Base-by-base conservation (phyloP, 2,329 filamentous ascomycete genomes). In the Alternaria triticimaculans region DNA sequence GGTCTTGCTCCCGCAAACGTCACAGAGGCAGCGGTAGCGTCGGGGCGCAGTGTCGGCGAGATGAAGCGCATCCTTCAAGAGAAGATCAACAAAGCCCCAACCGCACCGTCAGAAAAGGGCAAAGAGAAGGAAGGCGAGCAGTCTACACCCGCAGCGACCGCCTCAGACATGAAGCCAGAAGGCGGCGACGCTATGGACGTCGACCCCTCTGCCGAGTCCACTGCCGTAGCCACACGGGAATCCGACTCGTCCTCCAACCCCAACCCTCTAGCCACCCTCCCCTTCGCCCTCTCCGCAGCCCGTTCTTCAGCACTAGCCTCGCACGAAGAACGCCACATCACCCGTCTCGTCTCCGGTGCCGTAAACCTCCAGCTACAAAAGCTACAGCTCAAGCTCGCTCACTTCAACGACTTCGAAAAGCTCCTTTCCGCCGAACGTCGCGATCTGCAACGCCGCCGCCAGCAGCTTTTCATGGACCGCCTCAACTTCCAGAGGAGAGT, bases 241-340 rank as follows among this genome's bases (percentile, higher is more conserved):
- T 30, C 60, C 15, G 63, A 62, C 44, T 49, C 63, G n/a, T 62
- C 64, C 45, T 69, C 58, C 23, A 58, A 60, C 43, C 37, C 62
- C 46, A 80, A 81, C 65, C 76, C 80, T 2, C 80, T 93, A 55
- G 89, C 93, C 7, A 94, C 90, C 28, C 90, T 97, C 60, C 93
- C 94, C 2, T 87, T 99, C 54, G 94, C 93, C 18, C 88, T 94
- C 9, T 91, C 95, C 66, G 94, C 94, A 12, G 94, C 93, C 3
- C 92, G 96, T 64, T 89, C 94, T 2, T 91, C 92, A 8, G 96
- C 91, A 4, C 89, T 99, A 33, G 94, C 95, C 26, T 97, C 95
- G 4, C 94, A 98, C 72, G 95, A 98, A 80, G 96, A 99, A 81
- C 92, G 96, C 62, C 94, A 97, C 81, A 96, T 98, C 88, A 97